Conservation (phyloP, 148 eudicot species). For the Dianthus caryophyllus region DNA sequence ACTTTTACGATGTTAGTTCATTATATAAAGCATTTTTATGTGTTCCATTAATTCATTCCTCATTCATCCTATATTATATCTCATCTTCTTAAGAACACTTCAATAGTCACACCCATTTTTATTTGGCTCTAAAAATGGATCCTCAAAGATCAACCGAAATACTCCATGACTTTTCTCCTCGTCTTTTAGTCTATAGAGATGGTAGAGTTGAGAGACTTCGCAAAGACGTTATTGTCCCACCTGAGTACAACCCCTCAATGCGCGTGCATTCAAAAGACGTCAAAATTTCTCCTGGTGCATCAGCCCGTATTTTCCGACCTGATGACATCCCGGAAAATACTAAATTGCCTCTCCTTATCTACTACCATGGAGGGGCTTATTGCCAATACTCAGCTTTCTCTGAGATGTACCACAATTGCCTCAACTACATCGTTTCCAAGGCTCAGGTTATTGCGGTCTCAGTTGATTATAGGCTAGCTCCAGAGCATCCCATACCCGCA, state of each 20-base stretch:
- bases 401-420: conserved; percentile 25
- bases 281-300: conserved; percentile 21
- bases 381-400: conserved; percentile 35
- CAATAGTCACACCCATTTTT: background rate
- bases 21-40: no score
- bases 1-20: no score
- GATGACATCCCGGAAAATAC: conserved; percentile 1
- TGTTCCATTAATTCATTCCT: no score
- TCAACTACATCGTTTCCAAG: conserved; percentile 24
- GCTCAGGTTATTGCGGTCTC: conserved; percentile 34
- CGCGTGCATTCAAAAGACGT: conserved; percentile 40
- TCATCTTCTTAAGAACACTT: no score
- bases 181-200: conserved; percentile 33
- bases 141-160: conserved; percentile 7
- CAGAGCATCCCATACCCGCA: conserved; percentile 41
- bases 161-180: conserved; percentile 46
- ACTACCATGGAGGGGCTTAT: conserved; percentile 50
- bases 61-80: no score
- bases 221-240: conserved; percentile 10
- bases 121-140: background rate
- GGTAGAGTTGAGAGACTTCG: conserved; percentile 33
- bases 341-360: conserved; percentile 32
- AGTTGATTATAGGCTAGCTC: conserved; percentile 43
- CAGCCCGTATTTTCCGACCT: conserved; percentile 31
- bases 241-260: conserved; percentile 25